A percentile compares a stretch with the other conserved stretches of the same genome.
These are phyloP conservation scores for Annulohypoxylon stygium DNA, from an alignment of 495 filamentous ascomycete genomes.

Conservation along the genomic window DNA sequence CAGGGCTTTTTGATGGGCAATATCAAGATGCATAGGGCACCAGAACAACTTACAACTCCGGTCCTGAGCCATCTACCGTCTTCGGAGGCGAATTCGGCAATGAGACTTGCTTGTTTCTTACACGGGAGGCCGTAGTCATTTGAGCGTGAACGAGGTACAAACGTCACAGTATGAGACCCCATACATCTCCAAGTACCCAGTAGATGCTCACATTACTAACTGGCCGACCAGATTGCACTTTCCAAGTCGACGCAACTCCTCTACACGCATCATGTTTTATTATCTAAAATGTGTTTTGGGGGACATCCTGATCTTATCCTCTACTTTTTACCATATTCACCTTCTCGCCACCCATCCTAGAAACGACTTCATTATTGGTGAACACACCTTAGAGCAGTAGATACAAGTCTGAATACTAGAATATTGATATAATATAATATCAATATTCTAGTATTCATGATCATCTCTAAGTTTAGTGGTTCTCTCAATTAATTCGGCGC, in stretches of 20 bases:
- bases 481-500: slow-evolving; percentile 1
- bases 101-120: background rate
- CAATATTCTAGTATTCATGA: background rate
- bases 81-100: background rate
- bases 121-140: background rate
- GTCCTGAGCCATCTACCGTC: background rate
- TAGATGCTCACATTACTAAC: background rate
- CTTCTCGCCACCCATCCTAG: background rate
- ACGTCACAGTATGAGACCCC: background rate
- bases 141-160: background rate
- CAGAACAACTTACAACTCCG: background rate
- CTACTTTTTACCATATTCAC: background rate
- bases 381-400: background rate
- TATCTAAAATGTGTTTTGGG: background rate
- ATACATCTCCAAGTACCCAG: background rate
- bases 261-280: background rate
- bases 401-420: background rate
- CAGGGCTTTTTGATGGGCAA: background rate
- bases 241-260: slow-evolving; percentile 22
- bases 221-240: background rate
- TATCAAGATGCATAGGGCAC: background rate
- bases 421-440: background rate
- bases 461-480: background rate
- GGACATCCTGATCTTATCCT: background rate
- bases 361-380: background rate